Base-by-base conservation (phyloP, 139 green algal genomes). In the Coelastrella sp. region DNA sequence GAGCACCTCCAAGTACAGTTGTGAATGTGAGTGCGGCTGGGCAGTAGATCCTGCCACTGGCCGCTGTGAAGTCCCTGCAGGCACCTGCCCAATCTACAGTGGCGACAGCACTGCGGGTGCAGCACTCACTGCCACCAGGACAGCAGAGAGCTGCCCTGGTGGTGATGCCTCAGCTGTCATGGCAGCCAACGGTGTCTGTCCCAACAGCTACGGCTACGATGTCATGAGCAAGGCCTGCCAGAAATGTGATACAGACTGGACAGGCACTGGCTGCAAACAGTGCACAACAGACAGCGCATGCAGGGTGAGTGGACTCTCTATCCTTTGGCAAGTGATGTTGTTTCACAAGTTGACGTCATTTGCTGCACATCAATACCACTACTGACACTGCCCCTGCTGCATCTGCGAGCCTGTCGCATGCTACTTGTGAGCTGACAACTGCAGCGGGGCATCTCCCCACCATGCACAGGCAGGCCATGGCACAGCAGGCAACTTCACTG, bases 221-320 rank as follows among this genome's bases (percentile, higher is more conserved):
- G 66, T 91, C n/a, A 56, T 61, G 7, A 61, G 22, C 79, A 87
- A 88, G 68, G 58, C 79, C 0, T 91, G 87, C 66, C 56, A 9
- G 22, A 76, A 66, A 24, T 91, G 87, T 57, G 61, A 79, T 6
- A 56, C 12, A 15, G 94, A 89, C 27, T 96, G 89, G 87, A 59
- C 25, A 19, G 94, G 94, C 11, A 82, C 84, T 14, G 70, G 63
- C 58, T 96, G 94, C 87, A 85, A 92, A 22, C 58, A 89, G 15
- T 96, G 94, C 82, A 59, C 78, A n/a, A 87, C 74, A 4, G 87
- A 94, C 68, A 68, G 57, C 7, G 94, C 92, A 5, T 96, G 94
- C 91, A 17, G 14, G 78, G 63, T 92, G 11, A 57, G 60, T n/a
- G 81, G 88, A 70, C 15, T 70, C 12, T 17, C 15, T 70, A 70